These are phyloP conservation scores for Arthrobotrys pseudoclavata DNA, from an alignment of 2,329 filamentous ascomycete species.

Conservation along the genomic window DNA sequence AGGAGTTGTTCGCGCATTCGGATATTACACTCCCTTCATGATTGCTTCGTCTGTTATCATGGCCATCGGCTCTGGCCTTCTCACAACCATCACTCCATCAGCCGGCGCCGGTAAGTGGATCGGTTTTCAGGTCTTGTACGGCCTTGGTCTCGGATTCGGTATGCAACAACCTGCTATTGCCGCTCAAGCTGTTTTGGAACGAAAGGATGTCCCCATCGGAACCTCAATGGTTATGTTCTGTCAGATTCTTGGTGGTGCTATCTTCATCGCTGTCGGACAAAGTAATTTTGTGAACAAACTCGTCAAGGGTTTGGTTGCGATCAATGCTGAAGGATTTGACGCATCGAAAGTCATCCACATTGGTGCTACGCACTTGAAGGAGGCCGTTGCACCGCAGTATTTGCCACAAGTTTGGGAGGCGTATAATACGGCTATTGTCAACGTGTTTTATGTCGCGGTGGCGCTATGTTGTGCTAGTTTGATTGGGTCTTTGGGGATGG, in stretches of 20 bases:
- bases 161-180: slow-evolving; percentile 74
- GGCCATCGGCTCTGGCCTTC: slow-evolving; percentile 71
- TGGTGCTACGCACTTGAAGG: slow-evolving; percentile 74
- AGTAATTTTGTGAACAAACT: slow-evolving; percentile 70
- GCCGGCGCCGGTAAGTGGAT: slow-evolving; percentile 68
- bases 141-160: slow-evolving; percentile 72
- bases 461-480: slow-evolving; percentile 71
- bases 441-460: slow-evolving; percentile 74
- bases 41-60: slow-evolving; percentile 70
- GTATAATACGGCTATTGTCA: slow-evolving; percentile 75
- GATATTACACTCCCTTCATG: slow-evolving; percentile 75
- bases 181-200: slow-evolving; percentile 71
- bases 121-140: slow-evolving; percentile 67
- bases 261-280: slow-evolving; percentile 73
- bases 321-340: slow-evolving; percentile 62
- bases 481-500: slow-evolving; percentile 71
- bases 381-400: slow-evolving; percentile 70
- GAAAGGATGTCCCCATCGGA: slow-evolving; percentile 71
- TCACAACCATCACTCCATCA: slow-evolving; percentile 69
- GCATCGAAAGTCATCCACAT: slow-evolving; percentile 68
- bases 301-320: slow-evolving; percentile 62
- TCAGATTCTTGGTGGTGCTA: slow-evolving; percentile 73
- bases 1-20: slow-evolving; percentile 70
- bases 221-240: slow-evolving; percentile 73
- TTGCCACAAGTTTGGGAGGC: slow-evolving; percentile 72